Base-by-base conservation (phyloP, 352 stramenopile species). In the Pythium dissimile region DNA sequence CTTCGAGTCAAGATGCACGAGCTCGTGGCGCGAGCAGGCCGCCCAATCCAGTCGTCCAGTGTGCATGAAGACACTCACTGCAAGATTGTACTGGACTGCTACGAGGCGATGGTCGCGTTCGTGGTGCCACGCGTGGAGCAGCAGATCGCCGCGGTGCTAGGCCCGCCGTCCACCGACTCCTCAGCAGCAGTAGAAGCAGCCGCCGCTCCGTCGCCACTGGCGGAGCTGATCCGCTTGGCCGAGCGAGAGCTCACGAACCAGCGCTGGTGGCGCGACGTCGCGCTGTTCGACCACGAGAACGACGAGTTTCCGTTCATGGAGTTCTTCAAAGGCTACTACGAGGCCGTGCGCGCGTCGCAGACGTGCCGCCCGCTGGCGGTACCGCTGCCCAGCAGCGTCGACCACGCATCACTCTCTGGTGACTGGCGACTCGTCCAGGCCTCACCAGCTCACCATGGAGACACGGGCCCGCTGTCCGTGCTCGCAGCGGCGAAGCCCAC, bases 381-480 rank as follows among this genome's bases (percentile, higher is more conserved):
- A 27, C n/a, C 51, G n/a, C n/a, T n/a, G n/a, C n/a, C n/a, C n/a
- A n/a, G n/a, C n/a, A n/a, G n/a, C n/a, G n/a, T 3, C 12, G 39
- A 9, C 13, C 24, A 20, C 21, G 27, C 44, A 1, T 23, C 44
- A 26, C 42, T 67, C 23, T 58, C 46, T 6, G 52, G 60, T 3
- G 32, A 43, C 2, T 67, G 52, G 64, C 48, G 52, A 28, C 62
- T 32, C 41, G 30, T 55, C 3, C 12, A 39, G 4, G 24, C 47
- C 9, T 45, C 68, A 35, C 16, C 66, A 12, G 38, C 57, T n/a
- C n/a, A n/a, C 45, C 24, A 67, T 50, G 1, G 24, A 5, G 41
- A 42, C 67, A 61, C 1, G 64, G 53, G 2, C 64, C 60, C 63
- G 10, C 71, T 73, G 21, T 46, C 69, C 4, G 73, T 69, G n/a